Conservation (phyloP, 306 rosid genomes). For the Pyrus betulifolia region DNA sequence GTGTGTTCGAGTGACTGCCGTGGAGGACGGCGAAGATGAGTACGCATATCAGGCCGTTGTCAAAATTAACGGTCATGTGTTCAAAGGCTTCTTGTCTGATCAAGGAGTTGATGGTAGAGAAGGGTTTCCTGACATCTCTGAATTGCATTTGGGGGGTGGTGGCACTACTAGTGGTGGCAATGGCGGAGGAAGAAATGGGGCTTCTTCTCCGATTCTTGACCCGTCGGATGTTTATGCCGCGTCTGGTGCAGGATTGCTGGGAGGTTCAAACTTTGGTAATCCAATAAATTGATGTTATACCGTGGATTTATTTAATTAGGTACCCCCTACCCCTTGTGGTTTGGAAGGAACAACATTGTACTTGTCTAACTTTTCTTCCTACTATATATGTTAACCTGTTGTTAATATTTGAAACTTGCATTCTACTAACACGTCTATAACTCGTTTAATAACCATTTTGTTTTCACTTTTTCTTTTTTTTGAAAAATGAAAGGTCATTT, state of each 20-base stretch:
- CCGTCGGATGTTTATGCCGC: conserved; percentile 64
- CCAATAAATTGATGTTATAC: conserved; percentile 43
- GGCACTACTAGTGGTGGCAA: conserved; percentile 6
- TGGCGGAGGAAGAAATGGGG: conserved; percentile 42
- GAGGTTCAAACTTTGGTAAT: conserved; percentile 75
- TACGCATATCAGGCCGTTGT: conserved; percentile 84
- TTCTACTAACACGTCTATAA: conserved; percentile 14
- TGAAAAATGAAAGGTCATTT: too few species aligned
- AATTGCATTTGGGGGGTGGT: conserved; percentile 69
- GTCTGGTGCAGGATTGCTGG: conserved; percentile 47
- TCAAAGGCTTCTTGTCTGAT: conserved; percentile 79
- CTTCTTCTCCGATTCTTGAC: conserved; percentile 60
- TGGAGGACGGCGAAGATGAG: conserved; percentile 78
- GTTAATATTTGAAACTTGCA: conserved; percentile 23
- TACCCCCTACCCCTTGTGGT: background rate
- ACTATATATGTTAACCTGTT: background rate
- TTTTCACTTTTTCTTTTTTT: too few species aligned
- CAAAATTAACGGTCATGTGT: conserved; percentile 80
- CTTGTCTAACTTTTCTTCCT: conserved; percentile 24
- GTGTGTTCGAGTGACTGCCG: conserved; percentile 82
- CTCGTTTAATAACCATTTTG: too few species aligned
- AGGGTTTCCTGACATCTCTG: conserved; percentile 59
- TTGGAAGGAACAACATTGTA: conserved; percentile 9
- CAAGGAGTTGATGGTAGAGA: conserved; percentile 63
- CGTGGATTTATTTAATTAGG: background rate